A percentile compares a stretch with the other conserved stretches of the same genome.
phyloP scores from a whole-genome alignment of 352 stramenopile genomes.

The Globisporangium barbulae region DNA sequence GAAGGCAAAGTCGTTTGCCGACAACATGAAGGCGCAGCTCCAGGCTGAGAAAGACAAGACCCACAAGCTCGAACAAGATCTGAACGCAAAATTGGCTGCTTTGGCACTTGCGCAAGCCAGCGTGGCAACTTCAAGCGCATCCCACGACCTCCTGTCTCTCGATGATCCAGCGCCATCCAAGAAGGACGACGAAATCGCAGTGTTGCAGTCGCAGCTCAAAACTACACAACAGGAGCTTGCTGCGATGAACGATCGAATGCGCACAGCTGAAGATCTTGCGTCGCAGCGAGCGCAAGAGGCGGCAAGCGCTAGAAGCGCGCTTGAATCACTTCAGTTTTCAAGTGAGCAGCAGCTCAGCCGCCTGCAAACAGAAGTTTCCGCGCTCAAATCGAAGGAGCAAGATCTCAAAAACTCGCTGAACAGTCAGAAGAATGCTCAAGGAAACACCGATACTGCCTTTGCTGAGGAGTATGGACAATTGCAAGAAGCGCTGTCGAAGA shows the following conservation, averaged over 20 bases:
- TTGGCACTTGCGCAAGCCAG: slow-evolving; percentile 26
- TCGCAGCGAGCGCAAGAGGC: slow-evolving; percentile 28
- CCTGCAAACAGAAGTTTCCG: slow-evolving; percentile 36
- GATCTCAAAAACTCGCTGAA: slow-evolving; percentile 29
- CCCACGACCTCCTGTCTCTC: slow-evolving; percentile 15
- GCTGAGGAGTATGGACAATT: slow-evolving; percentile 35
- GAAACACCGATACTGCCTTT: slow-evolving; percentile 18
- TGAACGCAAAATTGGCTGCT: slow-evolving; percentile 40
- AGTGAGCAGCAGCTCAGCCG: slow-evolving; percentile 34
- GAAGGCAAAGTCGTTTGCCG: slow-evolving; percentile 65
- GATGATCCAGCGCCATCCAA: slow-evolving; percentile 17
- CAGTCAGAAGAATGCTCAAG: slow-evolving; percentile 18
- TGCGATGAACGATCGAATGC: slow-evolving; percentile 32
- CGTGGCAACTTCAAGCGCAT: slow-evolving; percentile 11
- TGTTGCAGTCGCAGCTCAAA: slow-evolving; percentile 35
- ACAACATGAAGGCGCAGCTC: slow-evolving; percentile 64
- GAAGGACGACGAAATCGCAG: slow-evolving; percentile 34
- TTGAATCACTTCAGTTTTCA: slow-evolving; percentile 34
- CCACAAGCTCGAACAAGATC: slow-evolving; percentile 40
- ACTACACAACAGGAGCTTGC: slow-evolving; percentile 29
- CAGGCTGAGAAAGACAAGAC: slow-evolving; percentile 58
- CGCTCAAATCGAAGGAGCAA: slow-evolving; percentile 32
- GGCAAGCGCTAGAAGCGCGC: slow-evolving; percentile 21
- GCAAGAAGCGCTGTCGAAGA: slow-evolving; percentile 25
- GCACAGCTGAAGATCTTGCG: slow-evolving; percentile 26